Conservation (phyloP, 2,329 filamentous ascomycete genomes). For the Beauveria sp. region DNA sequence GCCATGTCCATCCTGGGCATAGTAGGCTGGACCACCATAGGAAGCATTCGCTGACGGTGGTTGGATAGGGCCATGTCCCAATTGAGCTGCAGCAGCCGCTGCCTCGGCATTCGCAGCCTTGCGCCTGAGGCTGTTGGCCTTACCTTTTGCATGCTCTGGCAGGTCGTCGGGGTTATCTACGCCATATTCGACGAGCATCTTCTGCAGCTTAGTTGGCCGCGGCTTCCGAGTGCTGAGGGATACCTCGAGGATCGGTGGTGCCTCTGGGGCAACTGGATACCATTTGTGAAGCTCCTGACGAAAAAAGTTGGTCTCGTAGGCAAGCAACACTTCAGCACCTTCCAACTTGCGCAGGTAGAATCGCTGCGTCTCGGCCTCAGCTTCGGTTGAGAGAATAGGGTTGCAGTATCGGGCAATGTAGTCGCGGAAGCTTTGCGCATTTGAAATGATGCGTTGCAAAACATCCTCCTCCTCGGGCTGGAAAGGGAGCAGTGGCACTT, state of each 20-base stretch:
- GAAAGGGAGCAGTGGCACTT: constrained; percentile 75
- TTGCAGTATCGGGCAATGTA: constrained; percentile 78
- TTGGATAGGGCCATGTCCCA: constrained; percentile 14
- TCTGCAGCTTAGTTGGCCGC: constrained; percentile 92
- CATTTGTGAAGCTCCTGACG: constrained; percentile 92
- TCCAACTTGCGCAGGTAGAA: constrained; percentile 98
- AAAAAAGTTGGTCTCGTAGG: constrained; percentile 96
- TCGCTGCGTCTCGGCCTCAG: constrained; percentile 81
- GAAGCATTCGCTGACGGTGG: constrained; percentile 16
- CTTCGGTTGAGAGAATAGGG: constrained; percentile 69
- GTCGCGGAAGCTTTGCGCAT: constrained; percentile 75
- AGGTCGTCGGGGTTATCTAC: constrained; percentile 88
- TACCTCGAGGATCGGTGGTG: constrained; percentile 77
- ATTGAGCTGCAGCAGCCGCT: constrained; percentile 31
- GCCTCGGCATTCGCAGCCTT: constrained; percentile 58
- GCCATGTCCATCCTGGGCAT: constrained; percentile 12
- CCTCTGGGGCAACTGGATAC: constrained; percentile 78
- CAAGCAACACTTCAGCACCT: constrained; percentile 85
- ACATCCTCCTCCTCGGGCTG: constrained; percentile 92
- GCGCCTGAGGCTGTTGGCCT: constrained; percentile 64
- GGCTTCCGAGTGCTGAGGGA: constrained; percentile 93
- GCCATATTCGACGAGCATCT: constrained; percentile 80
- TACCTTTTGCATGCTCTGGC: constrained; percentile 72
- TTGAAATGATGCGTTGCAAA: constrained; percentile 76
- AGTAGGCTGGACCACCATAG: constrained; percentile 18